A percentile compares a stretch with the other conserved stretches of the same genome.
Evolutionary conservation across 169 alveolate species (phyloP).

Genomic region (Neospora caninum): DNA sequence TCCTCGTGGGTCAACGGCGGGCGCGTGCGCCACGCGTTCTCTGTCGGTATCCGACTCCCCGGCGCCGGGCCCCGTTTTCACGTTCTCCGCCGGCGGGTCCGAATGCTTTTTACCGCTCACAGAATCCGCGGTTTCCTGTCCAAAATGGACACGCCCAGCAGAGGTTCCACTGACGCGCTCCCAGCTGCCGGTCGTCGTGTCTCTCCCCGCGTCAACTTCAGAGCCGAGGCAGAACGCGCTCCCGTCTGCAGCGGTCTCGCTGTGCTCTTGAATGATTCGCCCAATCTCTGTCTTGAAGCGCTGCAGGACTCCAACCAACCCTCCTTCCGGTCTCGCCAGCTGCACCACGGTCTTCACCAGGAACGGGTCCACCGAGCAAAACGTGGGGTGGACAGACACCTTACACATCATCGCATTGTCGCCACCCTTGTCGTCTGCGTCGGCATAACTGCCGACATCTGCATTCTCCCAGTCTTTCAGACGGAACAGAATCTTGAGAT

Average conservation of each 20-base stretch:
- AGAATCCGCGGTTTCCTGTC: background rate
- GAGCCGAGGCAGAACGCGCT: too few relatives aligned
- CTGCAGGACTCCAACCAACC: background rate
- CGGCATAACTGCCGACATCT: background rate
- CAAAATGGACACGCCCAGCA: background rate
- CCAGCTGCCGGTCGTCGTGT: too few relatives aligned
- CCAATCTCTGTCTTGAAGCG: background rate
- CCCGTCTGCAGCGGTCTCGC: background rate
- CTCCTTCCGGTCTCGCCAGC: background rate
- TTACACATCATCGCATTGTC: background rate
- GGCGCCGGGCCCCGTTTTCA: background rate
- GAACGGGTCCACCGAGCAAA: constrained; percentile 60
- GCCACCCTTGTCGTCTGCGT: background rate
- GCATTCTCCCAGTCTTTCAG: constrained; percentile 15
- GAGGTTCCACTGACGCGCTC: too few relatives aligned
- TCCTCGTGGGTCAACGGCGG: too few relatives aligned
- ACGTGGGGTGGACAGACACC: constrained; percentile 59
- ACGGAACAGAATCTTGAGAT: background rate
- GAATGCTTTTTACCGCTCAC: too few relatives aligned
- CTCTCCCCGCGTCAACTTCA: too few relatives aligned
- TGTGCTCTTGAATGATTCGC: background rate
- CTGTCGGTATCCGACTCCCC: background rate
- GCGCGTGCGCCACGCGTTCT: too few relatives aligned
- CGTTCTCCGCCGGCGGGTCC: background rate
- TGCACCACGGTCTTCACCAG: constrained; percentile 33